Evolutionary conservation across 495 filamentous ascomycete genomes (phyloP).

Genomic region (Chaetomium tenue): DNA sequence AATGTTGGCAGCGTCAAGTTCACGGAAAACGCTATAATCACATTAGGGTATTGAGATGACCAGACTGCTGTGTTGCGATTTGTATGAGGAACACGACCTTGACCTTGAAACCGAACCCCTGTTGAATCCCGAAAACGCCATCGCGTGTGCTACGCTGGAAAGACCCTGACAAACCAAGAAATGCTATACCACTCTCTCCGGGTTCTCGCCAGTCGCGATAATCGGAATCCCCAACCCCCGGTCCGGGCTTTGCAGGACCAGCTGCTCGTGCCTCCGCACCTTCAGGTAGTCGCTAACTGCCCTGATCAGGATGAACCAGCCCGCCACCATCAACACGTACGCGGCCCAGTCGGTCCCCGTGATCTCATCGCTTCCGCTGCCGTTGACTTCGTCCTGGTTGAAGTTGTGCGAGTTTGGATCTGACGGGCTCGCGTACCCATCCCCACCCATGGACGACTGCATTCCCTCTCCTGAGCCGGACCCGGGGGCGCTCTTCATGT

Average conservation of each 20-base stretch:
- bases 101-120: neutral
- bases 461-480: constrained; percentile 43
- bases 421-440: constrained; percentile 61
- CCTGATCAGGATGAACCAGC: constrained; percentile 95
- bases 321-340: constrained; percentile 95
- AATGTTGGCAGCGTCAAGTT: neutral
- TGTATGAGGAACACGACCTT: neutral
- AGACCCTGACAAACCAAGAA: constrained; percentile 1
- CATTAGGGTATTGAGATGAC: neutral
- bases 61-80: neutral
- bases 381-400: constrained; percentile 63
- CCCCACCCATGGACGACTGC: constrained; percentile 50
- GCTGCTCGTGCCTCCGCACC: constrained; percentile 83
- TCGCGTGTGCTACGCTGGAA: neutral
- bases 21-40: neutral
- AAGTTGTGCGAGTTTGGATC: constrained; percentile 92
- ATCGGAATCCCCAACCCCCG: constrained; percentile 81
- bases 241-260: constrained; percentile 92
- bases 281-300: constrained; percentile 84
- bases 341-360: constrained; percentile 78
- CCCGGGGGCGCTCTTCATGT: constrained; percentile 62
- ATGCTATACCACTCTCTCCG: constrained; percentile 74
- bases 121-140: constrained; percentile 10
- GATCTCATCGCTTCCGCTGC: constrained; percentile 35
- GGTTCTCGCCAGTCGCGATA: constrained; percentile 80